A percentile compares a stretch with the other conserved stretches of the same genome.
Conservation (phyloP, 2,329 filamentous ascomycete genomes). For the Curvularia eragrostidis region DNA sequence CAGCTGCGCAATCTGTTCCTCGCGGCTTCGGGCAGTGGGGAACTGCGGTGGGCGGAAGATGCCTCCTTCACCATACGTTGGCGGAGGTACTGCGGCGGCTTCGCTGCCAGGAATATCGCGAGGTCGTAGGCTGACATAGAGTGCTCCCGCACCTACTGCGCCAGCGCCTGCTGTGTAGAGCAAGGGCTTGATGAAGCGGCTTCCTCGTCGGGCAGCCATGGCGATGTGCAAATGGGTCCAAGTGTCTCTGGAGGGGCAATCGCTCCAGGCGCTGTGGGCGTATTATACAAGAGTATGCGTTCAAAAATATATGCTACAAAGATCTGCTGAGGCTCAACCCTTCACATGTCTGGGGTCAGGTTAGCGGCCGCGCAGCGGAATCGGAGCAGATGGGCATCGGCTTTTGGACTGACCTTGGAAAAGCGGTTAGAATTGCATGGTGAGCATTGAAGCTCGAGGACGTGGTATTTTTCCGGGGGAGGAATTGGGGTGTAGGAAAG, state of each 20-base stretch:
- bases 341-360: slow-evolving; percentile 13
- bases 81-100: slow-evolving; percentile 71
- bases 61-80: slow-evolving; percentile 72
- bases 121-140: slow-evolving; percentile 71
- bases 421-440: slow-evolving; percentile 21
- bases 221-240: slow-evolving; percentile 9
- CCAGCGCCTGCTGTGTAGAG: slow-evolving; percentile 65
- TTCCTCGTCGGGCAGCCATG: slow-evolving; percentile 47
- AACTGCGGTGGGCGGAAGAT: slow-evolving; percentile 71
- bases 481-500: slow-evolving; percentile 10
- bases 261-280: slow-evolving; percentile 12
- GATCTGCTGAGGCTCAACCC: slow-evolving; percentile 27
- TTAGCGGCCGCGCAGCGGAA: slow-evolving; percentile 31
- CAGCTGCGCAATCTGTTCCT: slow-evolving; percentile 69
- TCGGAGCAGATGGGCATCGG: slow-evolving; percentile 5
- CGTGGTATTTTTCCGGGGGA: slow-evolving; percentile 22
- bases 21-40: slow-evolving; percentile 66
- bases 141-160: slow-evolving; percentile 60
- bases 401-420: slow-evolving; percentile 17
- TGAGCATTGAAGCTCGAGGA: slow-evolving; percentile 22
- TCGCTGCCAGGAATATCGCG: slow-evolving; percentile 75
- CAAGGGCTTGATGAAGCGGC: slow-evolving; percentile 62
- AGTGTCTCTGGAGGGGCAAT: slow-evolving; percentile 3
- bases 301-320: slow-evolving; percentile 15
- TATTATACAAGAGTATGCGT: slow-evolving; percentile 13